Evolutionary conservation across 495 filamentous ascomycete genomes (phyloP), one percentile per base, ranked within the genome.

Genomic region (Neurospora tetrasperma): DNA sequence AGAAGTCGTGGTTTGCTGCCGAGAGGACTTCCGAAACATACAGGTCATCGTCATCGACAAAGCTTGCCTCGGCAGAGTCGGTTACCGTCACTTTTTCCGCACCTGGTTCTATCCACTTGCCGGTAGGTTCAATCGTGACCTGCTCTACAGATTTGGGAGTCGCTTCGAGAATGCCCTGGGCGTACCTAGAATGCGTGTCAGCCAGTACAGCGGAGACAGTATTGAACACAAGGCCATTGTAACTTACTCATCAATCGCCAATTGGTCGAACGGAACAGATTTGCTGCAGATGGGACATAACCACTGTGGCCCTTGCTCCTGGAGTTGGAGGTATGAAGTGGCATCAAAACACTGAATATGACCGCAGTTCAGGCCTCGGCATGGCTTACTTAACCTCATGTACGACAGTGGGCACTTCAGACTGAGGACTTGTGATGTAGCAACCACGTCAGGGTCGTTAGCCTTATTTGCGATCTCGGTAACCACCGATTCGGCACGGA

Each of bases 271-370:
- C 10, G 88, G 88, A 10, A 93, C 89, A 0, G 88, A 82, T 75
- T 97, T 96, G 79, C 90, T 93, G 82, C 96, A 99, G 38, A 97
- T 90, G 9, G 96, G 96, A 77, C 96, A 99, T 27, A 88, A 85
- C 96, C 96, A 99, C 12, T 94, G 95, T 27, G 96, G 95, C 0
- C 93, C 94, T 84, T 99, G 96, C 79, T 98, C 94, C 77, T 98
- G 94, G 44, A 99, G 79, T 76, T 97, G 93, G 16, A 99, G 85
- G 76, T 97, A 99, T 3, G 93, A 96, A 3, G 89, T 89, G n/a
- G 91, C 96, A 80, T 99, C 96, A 79, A 98, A 98, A 77, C 96
- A 98, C 76, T 96, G 93, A 48, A 94, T 94, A 82, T 99, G 96
- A 9, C 86, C 91, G 80, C 96, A 99, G 31, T 90, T 78, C 10